These are phyloP conservation scores for Anthracocystis walkeri DNA, from an alignment of 1,284 basidiomycete genomes.

Conservation along the genomic window DNA sequence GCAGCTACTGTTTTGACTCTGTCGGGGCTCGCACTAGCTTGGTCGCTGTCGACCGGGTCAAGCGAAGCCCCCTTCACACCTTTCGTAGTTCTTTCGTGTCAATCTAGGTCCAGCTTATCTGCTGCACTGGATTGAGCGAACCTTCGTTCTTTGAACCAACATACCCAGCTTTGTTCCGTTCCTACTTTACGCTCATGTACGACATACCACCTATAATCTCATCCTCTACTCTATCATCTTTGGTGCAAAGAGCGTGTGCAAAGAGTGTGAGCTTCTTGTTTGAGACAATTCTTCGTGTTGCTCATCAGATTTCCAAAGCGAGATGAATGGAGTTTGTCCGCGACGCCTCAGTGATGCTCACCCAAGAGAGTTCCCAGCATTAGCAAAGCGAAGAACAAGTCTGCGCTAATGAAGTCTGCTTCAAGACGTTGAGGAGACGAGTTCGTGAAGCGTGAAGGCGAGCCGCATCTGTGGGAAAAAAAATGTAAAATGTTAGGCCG, in stretches of 20 bases:
- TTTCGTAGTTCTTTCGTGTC: neutral
- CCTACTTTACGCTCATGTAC: conserved; percentile 10
- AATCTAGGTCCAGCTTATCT: neutral
- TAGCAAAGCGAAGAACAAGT: no score
- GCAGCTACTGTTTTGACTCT: neutral
- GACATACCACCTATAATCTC: conserved; percentile 15
- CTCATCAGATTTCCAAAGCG: no score
- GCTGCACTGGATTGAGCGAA: neutral
- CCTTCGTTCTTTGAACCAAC: conserved; percentile 4
- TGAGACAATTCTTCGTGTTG: no score
- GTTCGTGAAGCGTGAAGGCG: neutral
- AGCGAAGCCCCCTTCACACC: neutral
- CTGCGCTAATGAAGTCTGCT: no score
- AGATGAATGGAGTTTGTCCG: no score
- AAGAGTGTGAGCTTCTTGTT: neutral
- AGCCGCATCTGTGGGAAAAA: neutral
- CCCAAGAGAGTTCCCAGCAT: no score
- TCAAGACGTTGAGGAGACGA: no score
- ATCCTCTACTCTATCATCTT: conserved; percentile 1
- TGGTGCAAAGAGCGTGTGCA: neutral
- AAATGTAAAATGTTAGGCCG: neutral
- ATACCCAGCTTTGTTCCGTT: conserved; percentile 23
- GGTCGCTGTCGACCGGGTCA: neutral
- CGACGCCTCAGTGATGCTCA: no score
- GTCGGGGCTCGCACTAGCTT: neutral